Percentiles rank a stretch among this genome's conserved stretches.
Evolutionary conservation across 2,329 filamentous ascomycete species (phyloP).

Genomic region (Trichoderma harzianum): DNA sequence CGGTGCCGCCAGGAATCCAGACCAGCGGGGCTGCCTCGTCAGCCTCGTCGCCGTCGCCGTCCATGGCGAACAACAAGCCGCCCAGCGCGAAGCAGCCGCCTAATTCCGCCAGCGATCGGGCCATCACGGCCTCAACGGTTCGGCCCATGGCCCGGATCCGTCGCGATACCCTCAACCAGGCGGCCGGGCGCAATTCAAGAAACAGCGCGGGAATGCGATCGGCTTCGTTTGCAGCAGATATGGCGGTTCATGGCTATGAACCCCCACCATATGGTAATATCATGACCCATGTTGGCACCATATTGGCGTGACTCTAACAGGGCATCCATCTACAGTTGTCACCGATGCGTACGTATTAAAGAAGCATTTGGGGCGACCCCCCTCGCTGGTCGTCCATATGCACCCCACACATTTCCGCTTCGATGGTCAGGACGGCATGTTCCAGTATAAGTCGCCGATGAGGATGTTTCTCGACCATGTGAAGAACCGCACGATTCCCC

Average conservation of each 20-base stretch:
- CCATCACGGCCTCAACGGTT: constrained; percentile 39
- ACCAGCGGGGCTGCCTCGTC: constrained; percentile 59
- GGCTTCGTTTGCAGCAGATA: constrained; percentile 46
- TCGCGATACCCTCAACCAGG: constrained; percentile 51
- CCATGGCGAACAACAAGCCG: constrained; percentile 54
- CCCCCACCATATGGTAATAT: constrained; percentile 52
- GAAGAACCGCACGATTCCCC: constrained; percentile 72
- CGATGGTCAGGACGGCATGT: constrained; percentile 90
- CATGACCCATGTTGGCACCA: background rate
- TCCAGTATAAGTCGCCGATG: constrained; percentile 92
- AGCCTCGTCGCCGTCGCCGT: constrained; percentile 58
- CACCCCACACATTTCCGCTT: constrained; percentile 85
- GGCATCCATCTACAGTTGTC: constrained; percentile 52
- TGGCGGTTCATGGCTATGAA: constrained; percentile 36
- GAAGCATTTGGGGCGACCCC: constrained; percentile 70
- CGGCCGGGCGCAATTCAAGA: constrained; percentile 46
- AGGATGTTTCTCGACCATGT: constrained; percentile 75
- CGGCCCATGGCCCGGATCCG: constrained; percentile 56
- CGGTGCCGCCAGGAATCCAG: constrained; percentile 62
- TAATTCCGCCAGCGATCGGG: constrained; percentile 35
- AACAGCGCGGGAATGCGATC: constrained; percentile 50
- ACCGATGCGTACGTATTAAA: constrained; percentile 75
- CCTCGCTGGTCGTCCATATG: constrained; percentile 83
- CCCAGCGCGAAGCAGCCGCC: constrained; percentile 41
- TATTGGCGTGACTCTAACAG: constrained; percentile 23